phyloP scores from a whole-genome alignment of 495 filamentous ascomycete genomes.

The Clohesyomyces aquaticus region DNA sequence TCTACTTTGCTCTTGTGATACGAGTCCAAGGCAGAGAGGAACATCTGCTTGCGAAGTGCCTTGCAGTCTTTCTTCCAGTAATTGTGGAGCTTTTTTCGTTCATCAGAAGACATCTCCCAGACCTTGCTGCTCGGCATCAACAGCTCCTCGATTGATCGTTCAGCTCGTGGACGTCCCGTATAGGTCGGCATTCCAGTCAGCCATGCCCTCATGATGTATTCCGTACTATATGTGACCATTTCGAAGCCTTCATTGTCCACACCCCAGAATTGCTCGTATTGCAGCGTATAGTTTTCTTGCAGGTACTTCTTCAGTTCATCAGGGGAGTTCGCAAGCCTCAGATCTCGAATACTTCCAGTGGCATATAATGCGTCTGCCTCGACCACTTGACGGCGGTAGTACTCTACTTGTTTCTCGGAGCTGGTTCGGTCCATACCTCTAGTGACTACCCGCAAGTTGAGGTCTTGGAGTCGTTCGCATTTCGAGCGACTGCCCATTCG shows the following conservation, averaged over 20 bases:
- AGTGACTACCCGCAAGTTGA: constrained; percentile 21
- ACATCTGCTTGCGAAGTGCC: constrained; percentile 44
- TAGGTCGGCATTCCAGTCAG: not conserved
- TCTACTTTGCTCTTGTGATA: constrained; percentile 47
- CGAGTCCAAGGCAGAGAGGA: constrained; percentile 42
- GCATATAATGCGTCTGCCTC: constrained; percentile 26
- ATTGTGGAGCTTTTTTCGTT: constrained; percentile 39
- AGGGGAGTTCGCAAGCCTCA: not conserved
- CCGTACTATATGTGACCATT: constrained; percentile 17
- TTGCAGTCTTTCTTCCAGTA: constrained; percentile 55
- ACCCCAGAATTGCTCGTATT: constrained; percentile 29
- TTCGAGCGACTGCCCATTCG: constrained; percentile 71
- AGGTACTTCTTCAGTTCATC: constrained; percentile 13
- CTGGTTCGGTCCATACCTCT: constrained; percentile 17
- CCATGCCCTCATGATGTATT: constrained; percentile 28
- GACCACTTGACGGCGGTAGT: constrained; percentile 13
- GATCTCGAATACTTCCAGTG: not conserved
- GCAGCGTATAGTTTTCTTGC: not conserved
- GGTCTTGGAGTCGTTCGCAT: constrained; percentile 55
- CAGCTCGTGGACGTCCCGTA: not conserved
- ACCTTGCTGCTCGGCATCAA: not conserved
- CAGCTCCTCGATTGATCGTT: not conserved
- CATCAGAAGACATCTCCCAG: constrained; percentile 34
- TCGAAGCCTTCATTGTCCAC: constrained; percentile 45
- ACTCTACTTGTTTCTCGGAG: constrained; percentile 34